phyloP scores from a whole-genome alignment of 169 alveolate genomes.

The Plasmodium vivax region DNA sequence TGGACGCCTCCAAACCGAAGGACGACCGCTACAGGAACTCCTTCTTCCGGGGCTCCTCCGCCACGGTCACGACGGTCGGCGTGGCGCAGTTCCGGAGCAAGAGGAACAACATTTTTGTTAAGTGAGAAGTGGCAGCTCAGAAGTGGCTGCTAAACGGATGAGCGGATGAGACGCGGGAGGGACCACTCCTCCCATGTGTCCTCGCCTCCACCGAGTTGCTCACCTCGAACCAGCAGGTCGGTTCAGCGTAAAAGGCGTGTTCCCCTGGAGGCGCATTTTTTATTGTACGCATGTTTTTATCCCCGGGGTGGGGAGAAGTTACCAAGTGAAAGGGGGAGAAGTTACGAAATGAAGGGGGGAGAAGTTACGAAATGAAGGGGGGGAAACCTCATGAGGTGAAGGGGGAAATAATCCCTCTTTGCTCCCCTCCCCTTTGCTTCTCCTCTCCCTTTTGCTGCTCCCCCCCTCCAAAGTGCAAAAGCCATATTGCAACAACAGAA shows the following conservation, averaged over 20 bases:
- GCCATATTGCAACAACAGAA: not conserved
- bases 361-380: too few relatives aligned
- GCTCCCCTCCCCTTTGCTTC: too few relatives aligned
- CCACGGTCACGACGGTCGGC: not conserved
- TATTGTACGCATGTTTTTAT: not conserved
- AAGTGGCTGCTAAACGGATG: not conserved
- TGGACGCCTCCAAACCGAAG: not conserved
- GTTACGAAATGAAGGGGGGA: too few relatives aligned
- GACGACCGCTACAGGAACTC: constrained; percentile 33
- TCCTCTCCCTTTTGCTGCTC: not conserved
- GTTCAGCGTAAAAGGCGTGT: not conserved
- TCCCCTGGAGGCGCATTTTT: not conserved
- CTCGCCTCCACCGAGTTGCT: not conserved
- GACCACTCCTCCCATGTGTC: not conserved
- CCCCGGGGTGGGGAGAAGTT: not conserved
- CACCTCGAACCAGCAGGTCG: not conserved
- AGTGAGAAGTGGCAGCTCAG: not conserved
- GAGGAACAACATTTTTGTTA: constrained; percentile 31
- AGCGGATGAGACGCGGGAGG: not conserved
- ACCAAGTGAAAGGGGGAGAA: not conserved
- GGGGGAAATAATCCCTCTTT: not conserved
- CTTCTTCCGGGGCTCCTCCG: not conserved
- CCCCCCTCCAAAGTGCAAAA: not conserved
- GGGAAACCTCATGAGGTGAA: too few relatives aligned
- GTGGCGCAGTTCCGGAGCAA: constrained; percentile 3